These are phyloP conservation scores for Umbilicaria muhlenbergii DNA, from an alignment of 495 filamentous ascomycete species.

Conservation along the genomic window DNA sequence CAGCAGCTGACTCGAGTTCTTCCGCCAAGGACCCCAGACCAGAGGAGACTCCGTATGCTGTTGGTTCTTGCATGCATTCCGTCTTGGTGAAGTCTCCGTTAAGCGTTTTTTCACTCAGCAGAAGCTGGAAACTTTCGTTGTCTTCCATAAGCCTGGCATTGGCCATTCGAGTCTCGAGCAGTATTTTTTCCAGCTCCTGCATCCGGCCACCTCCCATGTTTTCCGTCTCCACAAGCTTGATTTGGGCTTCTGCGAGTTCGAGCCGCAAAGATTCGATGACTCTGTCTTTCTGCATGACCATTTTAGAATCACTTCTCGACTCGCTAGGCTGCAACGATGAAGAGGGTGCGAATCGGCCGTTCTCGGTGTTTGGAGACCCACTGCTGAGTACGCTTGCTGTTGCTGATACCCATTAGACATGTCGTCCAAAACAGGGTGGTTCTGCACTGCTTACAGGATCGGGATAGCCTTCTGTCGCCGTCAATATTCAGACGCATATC, in stretches of 20 bases:
- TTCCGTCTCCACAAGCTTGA: conserved; percentile 88
- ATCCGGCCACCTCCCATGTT: conserved; percentile 74
- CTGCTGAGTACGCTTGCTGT: conserved; percentile 31
- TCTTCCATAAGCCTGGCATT: conserved; percentile 96
- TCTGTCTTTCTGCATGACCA: conserved; percentile 88
- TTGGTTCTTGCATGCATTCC: conserved; percentile 54
- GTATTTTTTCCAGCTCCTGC: conserved; percentile 71
- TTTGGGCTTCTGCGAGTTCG: conserved; percentile 86
- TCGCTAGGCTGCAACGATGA: conserved; percentile 64
- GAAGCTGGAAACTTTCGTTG: conserved; percentile 92
- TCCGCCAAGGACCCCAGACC: conserved; percentile 60
- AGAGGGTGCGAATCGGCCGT: conserved; percentile 75
- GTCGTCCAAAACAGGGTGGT: background rate
- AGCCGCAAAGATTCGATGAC: conserved; percentile 82
- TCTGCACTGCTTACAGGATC: conserved; percentile 43
- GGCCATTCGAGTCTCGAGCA: conserved; percentile 81
- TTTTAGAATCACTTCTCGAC: conserved; percentile 70
- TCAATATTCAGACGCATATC: conserved; percentile 41
- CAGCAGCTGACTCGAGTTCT: conserved; percentile 54
- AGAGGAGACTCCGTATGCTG: conserved; percentile 22
- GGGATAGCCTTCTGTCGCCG: conserved; percentile 46
- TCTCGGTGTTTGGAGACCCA: conserved; percentile 33
- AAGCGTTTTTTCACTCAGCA: conserved; percentile 82
- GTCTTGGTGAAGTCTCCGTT: conserved; percentile 83
- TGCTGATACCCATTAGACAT: background rate